Percentiles rank a stretch among this genome's conserved stretches.
Evolutionary conservation across 192 early-diverging fungal species (phyloP).

Genomic region (Oehlia diaphana): DNA sequence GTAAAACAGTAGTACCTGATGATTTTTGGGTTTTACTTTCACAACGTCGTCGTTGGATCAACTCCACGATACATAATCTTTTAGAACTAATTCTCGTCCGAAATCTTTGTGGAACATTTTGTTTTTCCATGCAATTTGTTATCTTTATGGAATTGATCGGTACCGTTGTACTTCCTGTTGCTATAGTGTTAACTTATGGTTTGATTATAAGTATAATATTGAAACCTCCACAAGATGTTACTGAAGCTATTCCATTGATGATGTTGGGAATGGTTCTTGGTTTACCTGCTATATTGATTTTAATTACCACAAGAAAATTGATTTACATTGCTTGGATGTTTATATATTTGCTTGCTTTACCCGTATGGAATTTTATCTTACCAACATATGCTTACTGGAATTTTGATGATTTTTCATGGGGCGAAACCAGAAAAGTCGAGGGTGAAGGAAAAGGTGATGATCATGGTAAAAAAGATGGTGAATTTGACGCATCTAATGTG

Average conservation of each 20-base stretch:
- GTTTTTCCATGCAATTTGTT: conserved; percentile 91
- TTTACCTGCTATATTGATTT: conserved; percentile 86
- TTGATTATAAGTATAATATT: conserved; percentile 58
- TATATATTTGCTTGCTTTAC: conserved; percentile 77
- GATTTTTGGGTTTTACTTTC: conserved; percentile 81
- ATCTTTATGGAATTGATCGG: conserved; percentile 77
- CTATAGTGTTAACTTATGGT: conserved; percentile 69
- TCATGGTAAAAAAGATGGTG: conserved; percentile 75
- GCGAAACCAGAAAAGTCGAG: conserved; percentile 71
- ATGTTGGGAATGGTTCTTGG: conserved; percentile 81
- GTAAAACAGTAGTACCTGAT: conserved; percentile 85
- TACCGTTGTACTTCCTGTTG: conserved; percentile 74
- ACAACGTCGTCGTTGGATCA: conserved; percentile 95
- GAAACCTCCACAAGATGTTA: conserved; percentile 56
- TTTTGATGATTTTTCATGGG: conserved; percentile 92
- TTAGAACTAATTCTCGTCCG: conserved; percentile 88
- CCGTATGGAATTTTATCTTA: conserved; percentile 91
- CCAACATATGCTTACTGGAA: conserved; percentile 92
- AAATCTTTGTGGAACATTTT: conserved; percentile 96
- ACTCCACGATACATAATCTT: conserved; percentile 94
- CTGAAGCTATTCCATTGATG: conserved; percentile 68
- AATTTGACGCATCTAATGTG: conserved; percentile 77
- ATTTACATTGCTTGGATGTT: conserved; percentile 95
- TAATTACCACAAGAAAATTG: conserved; percentile 82
- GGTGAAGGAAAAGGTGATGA: conserved; percentile 73